phyloP scores from a whole-genome alignment of 1,284 basidiomycete species.

The Ganoderma meredithae region DNA sequence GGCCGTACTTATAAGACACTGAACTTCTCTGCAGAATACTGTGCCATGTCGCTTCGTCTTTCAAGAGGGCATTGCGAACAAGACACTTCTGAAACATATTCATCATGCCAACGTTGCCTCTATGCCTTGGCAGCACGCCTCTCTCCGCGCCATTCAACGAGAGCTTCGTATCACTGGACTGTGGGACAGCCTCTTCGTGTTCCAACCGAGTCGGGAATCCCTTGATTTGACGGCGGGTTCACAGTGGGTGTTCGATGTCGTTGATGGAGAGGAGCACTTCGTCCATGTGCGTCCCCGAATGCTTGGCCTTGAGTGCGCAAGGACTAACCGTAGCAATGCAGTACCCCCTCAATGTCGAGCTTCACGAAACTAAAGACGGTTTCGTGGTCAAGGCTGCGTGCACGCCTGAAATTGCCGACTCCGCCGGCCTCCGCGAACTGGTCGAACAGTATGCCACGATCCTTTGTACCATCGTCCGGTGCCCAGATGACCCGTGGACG shows the following conservation, averaged over 20 bases:
- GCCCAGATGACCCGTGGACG: slow-evolving; percentile 35
- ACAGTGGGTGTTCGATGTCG: slow-evolving; percentile 48
- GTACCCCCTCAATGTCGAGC: slow-evolving; percentile 57
- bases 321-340: slow-evolving; percentile 29
- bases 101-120: slow-evolving; percentile 51
- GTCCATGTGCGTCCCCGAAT: slow-evolving; percentile 46
- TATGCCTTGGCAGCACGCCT: slow-evolving; percentile 56
- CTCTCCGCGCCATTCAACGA: slow-evolving; percentile 52
- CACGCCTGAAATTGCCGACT: slow-evolving; percentile 41
- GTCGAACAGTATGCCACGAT: slow-evolving; percentile 41
- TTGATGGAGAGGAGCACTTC: slow-evolving; percentile 43
- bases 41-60: slow-evolving; percentile 53
- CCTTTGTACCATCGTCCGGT: slow-evolving; percentile 40
- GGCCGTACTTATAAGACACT: slow-evolving; percentile 12
- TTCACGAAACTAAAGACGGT: slow-evolving; percentile 45
- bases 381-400: slow-evolving; percentile 50
- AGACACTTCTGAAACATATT: slow-evolving; percentile 47
- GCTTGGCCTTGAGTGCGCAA: background rate
- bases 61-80: slow-evolving; percentile 39
- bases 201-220: slow-evolving; percentile 45
- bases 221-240: slow-evolving; percentile 20
- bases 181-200: slow-evolving; percentile 57
- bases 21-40: slow-evolving; percentile 48
- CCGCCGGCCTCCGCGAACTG: slow-evolving; percentile 35
- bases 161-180: slow-evolving; percentile 44